These are phyloP conservation scores for Pleurotus tuber-regium DNA, from an alignment of 768 basidiomycete species.

Conservation along the genomic window DNA sequence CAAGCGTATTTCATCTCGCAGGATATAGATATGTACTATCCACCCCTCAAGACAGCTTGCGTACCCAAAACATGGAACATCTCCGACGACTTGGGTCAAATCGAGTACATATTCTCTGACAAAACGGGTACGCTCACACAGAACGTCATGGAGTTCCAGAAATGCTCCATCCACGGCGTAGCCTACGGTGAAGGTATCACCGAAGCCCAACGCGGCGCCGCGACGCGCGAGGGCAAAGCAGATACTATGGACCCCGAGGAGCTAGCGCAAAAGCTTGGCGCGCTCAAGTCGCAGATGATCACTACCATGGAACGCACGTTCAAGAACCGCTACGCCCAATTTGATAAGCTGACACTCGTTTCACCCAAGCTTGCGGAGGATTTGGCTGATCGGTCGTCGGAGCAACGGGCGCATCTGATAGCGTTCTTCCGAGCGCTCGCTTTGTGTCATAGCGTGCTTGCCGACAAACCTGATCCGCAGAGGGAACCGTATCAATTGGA, in stretches of 20 bases:
- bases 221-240: constrained; percentile 72
- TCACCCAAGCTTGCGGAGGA: constrained; percentile 83
- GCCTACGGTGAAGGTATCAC: constrained; percentile 93
- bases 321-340: constrained; percentile 84
- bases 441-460: constrained; percentile 87
- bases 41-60: constrained; percentile 80
- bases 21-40: constrained; percentile 96
- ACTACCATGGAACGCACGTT: constrained; percentile 69
- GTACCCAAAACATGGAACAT: constrained; percentile 99
- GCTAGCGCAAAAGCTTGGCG: constrained; percentile 60
- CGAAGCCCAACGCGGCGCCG: constrained; percentile 92
- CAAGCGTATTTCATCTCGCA: constrained; percentile 97
- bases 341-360: constrained; percentile 82
- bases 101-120: constrained; percentile 89
- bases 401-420: constrained; percentile 65
- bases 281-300: constrained; percentile 77
- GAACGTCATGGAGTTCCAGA: constrained; percentile 99
- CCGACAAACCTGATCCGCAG: constrained; percentile 68
- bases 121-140: constrained; percentile 97
- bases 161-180: constrained; percentile 83
- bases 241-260: constrained; percentile 69
- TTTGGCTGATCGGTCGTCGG: constrained; percentile 56
- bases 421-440: constrained; percentile 96
- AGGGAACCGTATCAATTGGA: constrained; percentile 61
- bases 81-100: constrained; percentile 97